phyloP scores from a whole-genome alignment of 148 eudicot genomes.

The Rhododendron ferrugineum region DNA sequence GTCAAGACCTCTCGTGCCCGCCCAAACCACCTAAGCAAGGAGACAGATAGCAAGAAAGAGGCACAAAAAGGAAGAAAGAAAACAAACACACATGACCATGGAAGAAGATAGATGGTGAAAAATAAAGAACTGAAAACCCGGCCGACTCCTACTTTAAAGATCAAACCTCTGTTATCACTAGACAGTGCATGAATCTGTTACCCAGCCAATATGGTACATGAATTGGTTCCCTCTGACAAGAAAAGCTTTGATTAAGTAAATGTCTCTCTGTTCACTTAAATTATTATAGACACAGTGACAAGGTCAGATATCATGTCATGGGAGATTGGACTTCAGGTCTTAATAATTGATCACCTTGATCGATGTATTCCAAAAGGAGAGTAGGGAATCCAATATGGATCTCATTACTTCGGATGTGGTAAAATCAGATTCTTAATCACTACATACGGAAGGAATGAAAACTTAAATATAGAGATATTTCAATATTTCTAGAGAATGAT shows the following conservation, averaged over 20 bases:
- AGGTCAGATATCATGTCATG: slow-evolving; percentile 4
- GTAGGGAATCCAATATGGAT: background rate
- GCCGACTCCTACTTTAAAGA: background rate
- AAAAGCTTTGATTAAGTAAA: background rate
- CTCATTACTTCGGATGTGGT: background rate
- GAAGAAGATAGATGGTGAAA: background rate
- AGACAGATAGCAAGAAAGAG: background rate
- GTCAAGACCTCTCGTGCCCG: background rate
- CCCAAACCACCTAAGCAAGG: background rate
- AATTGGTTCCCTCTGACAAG: background rate
- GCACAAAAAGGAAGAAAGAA: background rate
- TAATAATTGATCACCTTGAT: background rate
- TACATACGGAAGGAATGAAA: background rate
- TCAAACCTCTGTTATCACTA: background rate
- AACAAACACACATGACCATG: background rate
- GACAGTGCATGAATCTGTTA: background rate
- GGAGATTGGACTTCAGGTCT: background rate
- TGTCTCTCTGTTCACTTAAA: background rate
- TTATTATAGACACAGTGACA: background rate
- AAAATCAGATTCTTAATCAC: background rate
- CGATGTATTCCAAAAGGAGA: background rate
- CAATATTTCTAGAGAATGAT: background rate
- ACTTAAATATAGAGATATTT: background rate
- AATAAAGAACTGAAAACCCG: background rate
- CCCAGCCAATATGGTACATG: background rate